Base-by-base conservation (phyloP, 495 filamentous ascomycete genomes). In the Xylaria bambusicola region DNA sequence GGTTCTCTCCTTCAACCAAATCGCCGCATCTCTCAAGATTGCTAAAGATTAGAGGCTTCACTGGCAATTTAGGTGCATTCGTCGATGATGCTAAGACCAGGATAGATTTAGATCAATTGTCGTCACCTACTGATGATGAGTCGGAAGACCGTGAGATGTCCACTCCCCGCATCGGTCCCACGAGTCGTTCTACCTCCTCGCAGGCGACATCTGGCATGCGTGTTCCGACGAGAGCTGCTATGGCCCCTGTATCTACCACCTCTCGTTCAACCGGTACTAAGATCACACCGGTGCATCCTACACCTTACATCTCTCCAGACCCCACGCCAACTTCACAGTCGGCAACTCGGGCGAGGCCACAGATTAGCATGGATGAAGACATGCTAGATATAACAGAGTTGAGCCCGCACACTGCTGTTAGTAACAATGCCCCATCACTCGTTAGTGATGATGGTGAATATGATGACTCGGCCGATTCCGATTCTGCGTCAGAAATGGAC, bases 381-480 rank as follows among this genome's bases (percentile, higher is more conserved):
- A 74, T 80, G 27, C 69, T 84, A 56, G 82, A 85, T 48, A 77
- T 76, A 26, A 54, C 58, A 38, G 88, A 91, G 50, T 75, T 94
- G 35, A 93, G 89, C 65, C 92, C 92, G 7, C 84, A 91, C 61
- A 91, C 91, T 6, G 76, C 88, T 29, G 84, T 90, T 33, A 90
- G 89, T 65, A 92, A 93, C 70, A 82, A 82, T 50, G 88, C 89
- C 10, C 92, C 92, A 12, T 93, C 90, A 41, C 77, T 97, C 53
- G 90, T 96, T 62, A 93, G 89, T 74, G 92, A 97, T 71, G 88
- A 93, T 68, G 88, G 85, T 53, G 87, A 89, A 64, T 89, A 92
- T 64, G 86, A 86, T 58, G 84, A 86, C 51, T 80, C 76, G 2
- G 77, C 75, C 31, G 74, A 73, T 15, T 79, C 77, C 2, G 68